A percentile compares a stretch with the other conserved stretches of the same genome.
Evolutionary conservation across 306 rosid species (phyloP).

Genomic region (Cucurbita moschata): DNA sequence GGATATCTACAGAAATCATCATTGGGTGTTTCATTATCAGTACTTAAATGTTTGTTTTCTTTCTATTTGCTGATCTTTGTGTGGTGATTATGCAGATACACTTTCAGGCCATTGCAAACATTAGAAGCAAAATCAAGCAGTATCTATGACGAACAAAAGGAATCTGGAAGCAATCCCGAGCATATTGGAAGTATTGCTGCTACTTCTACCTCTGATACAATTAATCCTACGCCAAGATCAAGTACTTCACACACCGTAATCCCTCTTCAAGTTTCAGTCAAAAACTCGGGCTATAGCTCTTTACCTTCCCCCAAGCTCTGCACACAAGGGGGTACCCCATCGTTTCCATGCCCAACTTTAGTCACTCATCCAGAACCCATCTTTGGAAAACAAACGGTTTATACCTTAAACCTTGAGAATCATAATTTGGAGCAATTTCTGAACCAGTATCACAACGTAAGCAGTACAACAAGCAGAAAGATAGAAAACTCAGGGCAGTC

Average conservation of each 20-base stretch:
- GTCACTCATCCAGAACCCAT: conserved; percentile 35
- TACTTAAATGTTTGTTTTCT: not conserved
- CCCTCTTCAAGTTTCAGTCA: conserved; percentile 54
- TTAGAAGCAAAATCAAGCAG: conserved; percentile 18
- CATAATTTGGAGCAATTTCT: conserved; percentile 32
- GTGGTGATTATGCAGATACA: conserved; percentile 46
- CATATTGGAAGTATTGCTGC: conserved; percentile 7
- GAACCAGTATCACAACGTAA: conserved; percentile 18
- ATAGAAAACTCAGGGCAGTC: conserved; percentile 31
- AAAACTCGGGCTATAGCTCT: conserved; percentile 49
- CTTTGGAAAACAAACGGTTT: conserved; percentile 36
- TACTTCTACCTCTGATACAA: conserved; percentile 32
- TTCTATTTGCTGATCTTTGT: conserved; percentile 10
- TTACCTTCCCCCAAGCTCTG: conserved; percentile 32
- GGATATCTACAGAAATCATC: too few species aligned
- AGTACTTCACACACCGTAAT: conserved; percentile 26
- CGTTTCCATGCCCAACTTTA: conserved; percentile 31
- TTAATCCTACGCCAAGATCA: conserved; percentile 26
- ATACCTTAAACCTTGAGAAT: conserved; percentile 31
- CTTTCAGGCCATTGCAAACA: conserved; percentile 39
- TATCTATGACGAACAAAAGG: conserved; percentile 32
- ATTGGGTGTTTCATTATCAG: not conserved
- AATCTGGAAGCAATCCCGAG: conserved; percentile 28
- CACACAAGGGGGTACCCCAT: conserved; percentile 36
- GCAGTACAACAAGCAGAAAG: conserved; percentile 16